phyloP scores from a whole-genome alignment of 768 basidiomycete genomes.

The Boletus rubropictus region DNA sequence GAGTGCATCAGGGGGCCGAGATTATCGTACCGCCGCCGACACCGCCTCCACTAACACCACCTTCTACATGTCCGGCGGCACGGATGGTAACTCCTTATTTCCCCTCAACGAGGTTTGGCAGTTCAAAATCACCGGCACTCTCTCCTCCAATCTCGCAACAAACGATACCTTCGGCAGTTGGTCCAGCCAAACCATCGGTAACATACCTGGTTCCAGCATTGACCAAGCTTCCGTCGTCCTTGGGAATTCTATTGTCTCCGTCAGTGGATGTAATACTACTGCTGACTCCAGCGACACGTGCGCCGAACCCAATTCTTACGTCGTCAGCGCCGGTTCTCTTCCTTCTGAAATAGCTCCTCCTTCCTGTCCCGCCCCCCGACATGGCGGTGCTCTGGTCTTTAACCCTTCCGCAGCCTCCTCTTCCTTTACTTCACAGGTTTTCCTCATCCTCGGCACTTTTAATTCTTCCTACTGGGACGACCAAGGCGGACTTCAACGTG shows the following conservation, averaged over 20 bases:
- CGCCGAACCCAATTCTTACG: constrained; percentile 53
- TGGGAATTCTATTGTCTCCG: constrained; percentile 44
- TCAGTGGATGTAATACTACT: constrained; percentile 57
- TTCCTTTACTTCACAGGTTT: constrained; percentile 57
- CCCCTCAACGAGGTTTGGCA: constrained; percentile 67
- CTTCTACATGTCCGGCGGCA: constrained; percentile 71
- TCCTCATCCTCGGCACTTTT: constrained; percentile 64
- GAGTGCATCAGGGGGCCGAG: constrained; percentile 72
- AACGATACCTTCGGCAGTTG: constrained; percentile 50
- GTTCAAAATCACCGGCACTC: constrained; percentile 59
- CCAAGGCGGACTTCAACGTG: constrained; percentile 49
- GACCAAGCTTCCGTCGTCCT: constrained; percentile 59
- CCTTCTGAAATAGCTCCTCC: constrained; percentile 35
- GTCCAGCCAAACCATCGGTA: constrained; percentile 42
- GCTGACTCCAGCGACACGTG: constrained; percentile 41
- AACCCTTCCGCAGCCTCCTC: constrained; percentile 45
- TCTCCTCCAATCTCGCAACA: constrained; percentile 59
- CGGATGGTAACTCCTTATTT: constrained; percentile 39
- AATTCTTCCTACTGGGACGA: constrained; percentile 65
- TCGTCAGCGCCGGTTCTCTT: constrained; percentile 34
- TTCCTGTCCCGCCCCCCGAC: constrained; percentile 61
- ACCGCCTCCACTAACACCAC: constrained; percentile 52
- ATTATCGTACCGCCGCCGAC: constrained; percentile 39
- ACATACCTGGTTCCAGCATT: constrained; percentile 29
- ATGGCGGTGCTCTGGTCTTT: constrained; percentile 52